Percentiles rank a stretch among this genome's conserved stretches.
Evolutionary conservation across 2,329 filamentous ascomycete genomes (phyloP).

Genomic region (Claviceps sp.): DNA sequence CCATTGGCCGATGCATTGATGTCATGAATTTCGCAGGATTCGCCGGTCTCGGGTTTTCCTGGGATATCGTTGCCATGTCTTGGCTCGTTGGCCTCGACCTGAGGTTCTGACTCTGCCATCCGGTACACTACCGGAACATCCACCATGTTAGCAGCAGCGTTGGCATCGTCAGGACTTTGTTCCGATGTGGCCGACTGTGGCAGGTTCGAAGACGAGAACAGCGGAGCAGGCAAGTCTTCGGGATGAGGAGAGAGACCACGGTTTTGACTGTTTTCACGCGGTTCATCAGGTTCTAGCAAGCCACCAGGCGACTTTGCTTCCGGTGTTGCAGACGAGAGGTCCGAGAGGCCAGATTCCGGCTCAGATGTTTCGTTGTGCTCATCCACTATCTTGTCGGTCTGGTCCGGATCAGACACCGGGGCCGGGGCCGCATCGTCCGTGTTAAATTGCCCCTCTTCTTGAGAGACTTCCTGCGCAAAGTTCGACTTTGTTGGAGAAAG

Average conservation of each 20-base stretch:
- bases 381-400: background rate
- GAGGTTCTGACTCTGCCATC: background rate
- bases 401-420: background rate
- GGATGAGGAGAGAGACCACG: constrained; percentile 37
- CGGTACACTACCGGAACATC: constrained; percentile 2
- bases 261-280: constrained; percentile 6
- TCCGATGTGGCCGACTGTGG: background rate
- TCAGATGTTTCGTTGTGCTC: background rate
- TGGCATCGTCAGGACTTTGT: background rate
- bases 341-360: background rate
- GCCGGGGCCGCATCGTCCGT: background rate
- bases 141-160: background rate
- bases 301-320: constrained; percentile 9
- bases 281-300: constrained; percentile 6
- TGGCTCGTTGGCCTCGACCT: background rate
- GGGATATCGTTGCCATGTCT: no score
- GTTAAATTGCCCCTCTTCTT: background rate
- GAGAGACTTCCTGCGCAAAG: constrained; percentile 4
- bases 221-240: constrained; percentile 55
- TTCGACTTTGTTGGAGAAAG: constrained; percentile 37
- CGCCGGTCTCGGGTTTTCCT: no score
- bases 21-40: no score
- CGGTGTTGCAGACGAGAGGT: background rate
- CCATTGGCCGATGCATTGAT: background rate
- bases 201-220: constrained; percentile 25